These are phyloP conservation scores for Durotheca rogersii DNA, from an alignment of 495 filamentous ascomycete genomes.

Conservation along the genomic window DNA sequence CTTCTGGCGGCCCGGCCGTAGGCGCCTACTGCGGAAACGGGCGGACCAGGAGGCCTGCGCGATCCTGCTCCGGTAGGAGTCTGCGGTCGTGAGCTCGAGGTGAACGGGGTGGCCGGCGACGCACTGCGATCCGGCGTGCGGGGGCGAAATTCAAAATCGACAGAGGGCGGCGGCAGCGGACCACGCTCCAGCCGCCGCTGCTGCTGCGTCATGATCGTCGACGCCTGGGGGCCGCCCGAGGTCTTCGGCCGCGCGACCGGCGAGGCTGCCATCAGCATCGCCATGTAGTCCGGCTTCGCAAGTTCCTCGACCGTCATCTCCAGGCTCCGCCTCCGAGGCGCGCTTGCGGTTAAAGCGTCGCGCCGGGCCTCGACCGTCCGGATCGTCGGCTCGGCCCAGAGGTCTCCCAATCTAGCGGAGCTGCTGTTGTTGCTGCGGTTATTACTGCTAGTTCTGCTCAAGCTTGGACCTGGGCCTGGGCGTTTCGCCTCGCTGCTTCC, in stretches of 20 bases:
- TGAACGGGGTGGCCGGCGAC: slow-evolving; percentile 23
- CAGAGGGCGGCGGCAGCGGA: slow-evolving; percentile 33
- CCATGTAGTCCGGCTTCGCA: slow-evolving; percentile 22
- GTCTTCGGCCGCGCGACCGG: slow-evolving; percentile 14
- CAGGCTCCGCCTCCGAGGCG: slow-evolving; percentile 41
- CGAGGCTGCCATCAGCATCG: background rate
- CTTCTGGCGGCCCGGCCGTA: slow-evolving; percentile 3
- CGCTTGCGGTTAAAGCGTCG: slow-evolving; percentile 41
- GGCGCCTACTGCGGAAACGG: slow-evolving; percentile 20
- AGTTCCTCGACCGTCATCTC: slow-evolving; percentile 50
- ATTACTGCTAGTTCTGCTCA: background rate
- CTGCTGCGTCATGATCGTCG: too few species aligned
- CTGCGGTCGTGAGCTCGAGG: slow-evolving; percentile 9
- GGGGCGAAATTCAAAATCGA: slow-evolving; percentile 22
- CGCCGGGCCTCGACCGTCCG: slow-evolving; percentile 45
- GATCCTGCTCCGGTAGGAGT: slow-evolving; percentile 19
- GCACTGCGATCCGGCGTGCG: slow-evolving; percentile 23
- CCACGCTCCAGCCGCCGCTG: slow-evolving; percentile 12
- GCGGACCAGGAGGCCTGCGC: slow-evolving; percentile 12
- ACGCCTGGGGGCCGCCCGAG: slow-evolving; percentile 9
- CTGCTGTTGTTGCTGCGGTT: background rate
- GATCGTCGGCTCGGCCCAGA: slow-evolving; percentile 38
- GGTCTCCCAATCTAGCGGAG: slow-evolving; percentile 5
- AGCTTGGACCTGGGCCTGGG: too few species aligned
- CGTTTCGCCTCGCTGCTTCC: slow-evolving; percentile 37